phyloP scores from a whole-genome alignment of 306 rosid genomes.

The Nissolia schottii region DNA sequence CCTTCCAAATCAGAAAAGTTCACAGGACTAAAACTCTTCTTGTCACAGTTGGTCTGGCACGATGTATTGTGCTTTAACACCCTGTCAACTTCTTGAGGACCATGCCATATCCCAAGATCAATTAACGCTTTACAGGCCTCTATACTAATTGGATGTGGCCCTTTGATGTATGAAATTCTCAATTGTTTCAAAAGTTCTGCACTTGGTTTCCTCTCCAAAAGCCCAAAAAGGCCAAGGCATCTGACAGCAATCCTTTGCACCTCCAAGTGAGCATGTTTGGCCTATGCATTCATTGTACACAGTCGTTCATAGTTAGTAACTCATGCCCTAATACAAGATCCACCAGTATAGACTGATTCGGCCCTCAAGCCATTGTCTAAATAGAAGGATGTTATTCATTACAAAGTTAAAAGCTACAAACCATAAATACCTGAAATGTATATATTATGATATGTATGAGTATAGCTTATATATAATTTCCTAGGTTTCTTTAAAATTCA shows the following conservation, averaged over 20 bases:
- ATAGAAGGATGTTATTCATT: neutral
- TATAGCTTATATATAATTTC: neutral
- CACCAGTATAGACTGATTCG: neutral
- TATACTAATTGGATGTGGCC: constrained; percentile 59
- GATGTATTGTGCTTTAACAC: constrained; percentile 33
- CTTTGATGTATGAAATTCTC: constrained; percentile 57
- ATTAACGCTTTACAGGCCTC: constrained; percentile 75
- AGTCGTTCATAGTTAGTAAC: neutral
- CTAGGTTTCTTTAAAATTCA: neutral
- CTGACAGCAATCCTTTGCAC: constrained; percentile 84
- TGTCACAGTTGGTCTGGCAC: constrained; percentile 34
- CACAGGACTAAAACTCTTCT: constrained; percentile 47
- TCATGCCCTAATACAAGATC: constrained; percentile 9
- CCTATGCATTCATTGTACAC: constrained; percentile 58
- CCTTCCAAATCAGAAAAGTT: constrained; percentile 53
- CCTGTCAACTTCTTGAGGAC: constrained; percentile 77
- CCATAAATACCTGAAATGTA: neutral
- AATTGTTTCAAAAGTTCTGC: constrained; percentile 73
- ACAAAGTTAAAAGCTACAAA: constrained; percentile 1
- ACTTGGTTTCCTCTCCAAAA: constrained; percentile 78
- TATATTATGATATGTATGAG: neutral
- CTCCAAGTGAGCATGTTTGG: constrained; percentile 80
- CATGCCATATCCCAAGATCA: constrained; percentile 91
- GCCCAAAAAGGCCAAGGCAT: constrained; percentile 90
- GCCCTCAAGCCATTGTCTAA: neutral